phyloP scores from a whole-genome alignment of 805 yeast genomes.

The Yamadazyma akitaensis region DNA sequence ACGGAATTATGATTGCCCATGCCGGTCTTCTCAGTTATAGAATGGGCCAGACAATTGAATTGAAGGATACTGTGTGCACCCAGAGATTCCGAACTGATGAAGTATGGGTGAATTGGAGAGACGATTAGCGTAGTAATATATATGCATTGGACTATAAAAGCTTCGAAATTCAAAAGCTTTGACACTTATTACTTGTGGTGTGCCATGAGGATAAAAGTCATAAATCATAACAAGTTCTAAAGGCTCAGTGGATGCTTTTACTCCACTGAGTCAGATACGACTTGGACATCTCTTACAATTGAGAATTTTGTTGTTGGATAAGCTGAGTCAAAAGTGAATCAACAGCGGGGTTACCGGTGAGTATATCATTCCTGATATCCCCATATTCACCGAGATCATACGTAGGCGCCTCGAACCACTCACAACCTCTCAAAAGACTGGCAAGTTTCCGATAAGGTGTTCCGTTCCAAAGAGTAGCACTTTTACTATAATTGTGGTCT shows the following conservation, averaged over 20 bases:
- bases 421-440: conserved; percentile 42
- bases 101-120: conserved; percentile 88
- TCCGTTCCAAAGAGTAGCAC: conserved; percentile 46
- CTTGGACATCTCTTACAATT: conserved; percentile 17
- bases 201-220: conserved; percentile 6
- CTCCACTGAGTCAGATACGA: conserved; percentile 30
- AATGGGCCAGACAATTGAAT: conserved; percentile 63
- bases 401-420: neutral
- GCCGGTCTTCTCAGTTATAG: conserved; percentile 88
- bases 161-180: neutral
- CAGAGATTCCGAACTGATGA: conserved; percentile 95
- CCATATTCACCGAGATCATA: neutral
- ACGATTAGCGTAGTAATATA: conserved; percentile 26
- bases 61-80: conserved; percentile 78
- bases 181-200: conserved; percentile 5
- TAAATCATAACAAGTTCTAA: conserved; percentile 8
- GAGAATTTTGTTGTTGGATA: conserved; percentile 1
- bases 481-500: conserved; percentile 37
- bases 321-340: conserved; percentile 6
- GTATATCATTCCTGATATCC: neutral
- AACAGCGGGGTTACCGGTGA: conserved; percentile 9
- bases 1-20: conserved; percentile 98
- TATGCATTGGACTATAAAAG: neutral
- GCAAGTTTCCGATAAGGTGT: conserved; percentile 43
- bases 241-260: neutral